Percentiles rank a stretch among this genome's conserved stretches.
phyloP scores from a whole-genome alignment of 2,329 filamentous ascomycete species.

The Acrocalymma vagum region DNA sequence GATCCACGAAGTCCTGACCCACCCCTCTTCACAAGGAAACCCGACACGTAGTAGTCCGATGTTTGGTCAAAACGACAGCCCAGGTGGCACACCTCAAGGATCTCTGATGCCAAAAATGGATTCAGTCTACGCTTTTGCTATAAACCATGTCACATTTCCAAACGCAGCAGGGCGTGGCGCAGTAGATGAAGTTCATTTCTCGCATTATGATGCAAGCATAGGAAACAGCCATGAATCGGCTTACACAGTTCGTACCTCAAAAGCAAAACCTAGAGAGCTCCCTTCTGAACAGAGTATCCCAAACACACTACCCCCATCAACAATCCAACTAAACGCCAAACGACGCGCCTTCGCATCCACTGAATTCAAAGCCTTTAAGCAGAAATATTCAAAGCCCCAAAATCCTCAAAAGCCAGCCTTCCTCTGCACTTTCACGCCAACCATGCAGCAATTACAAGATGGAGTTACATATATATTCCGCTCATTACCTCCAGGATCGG shows the following conservation, averaged over 20 bases:
- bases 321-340: background rate
- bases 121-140: too few relatives aligned
- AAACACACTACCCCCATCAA: background rate
- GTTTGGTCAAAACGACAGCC: too few relatives aligned
- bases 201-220: too few relatives aligned
- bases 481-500: background rate
- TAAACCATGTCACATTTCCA: too few relatives aligned
- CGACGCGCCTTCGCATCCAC: background rate
- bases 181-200: too few relatives aligned
- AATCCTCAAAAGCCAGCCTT: background rate
- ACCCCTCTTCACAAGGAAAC: background rate
- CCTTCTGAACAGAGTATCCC: background rate
- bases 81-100: too few relatives aligned
- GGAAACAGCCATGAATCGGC: too few relatives aligned
- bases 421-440: background rate
- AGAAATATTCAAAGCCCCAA: background rate
- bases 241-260: too few relatives aligned
- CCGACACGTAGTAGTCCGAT: too few relatives aligned
- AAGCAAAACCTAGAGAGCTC: too few relatives aligned
- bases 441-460: constrained; percentile 2
- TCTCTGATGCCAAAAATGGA: too few relatives aligned
- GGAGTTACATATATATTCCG: background rate
- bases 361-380: constrained; percentile 1
- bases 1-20: background rate
- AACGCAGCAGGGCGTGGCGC: too few relatives aligned